Evolutionary conservation across 1,139 yeast genomes (phyloP), one percentile per base, ranked within the genome.

Genomic region (Pichia sp.): DNA sequence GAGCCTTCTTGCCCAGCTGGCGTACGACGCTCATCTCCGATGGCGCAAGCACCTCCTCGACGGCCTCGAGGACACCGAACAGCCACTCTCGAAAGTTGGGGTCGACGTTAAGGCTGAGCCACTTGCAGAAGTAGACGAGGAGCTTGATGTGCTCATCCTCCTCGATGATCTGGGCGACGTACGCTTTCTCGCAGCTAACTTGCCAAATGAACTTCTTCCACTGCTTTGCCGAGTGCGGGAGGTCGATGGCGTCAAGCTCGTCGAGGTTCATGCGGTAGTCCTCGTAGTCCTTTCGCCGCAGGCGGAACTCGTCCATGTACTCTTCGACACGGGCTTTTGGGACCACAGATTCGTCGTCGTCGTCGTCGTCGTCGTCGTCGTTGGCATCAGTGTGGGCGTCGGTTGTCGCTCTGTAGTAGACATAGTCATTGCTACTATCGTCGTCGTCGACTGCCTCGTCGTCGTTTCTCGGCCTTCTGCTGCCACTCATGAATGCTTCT

Each of bases 21-120:
- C 81, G 64, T 39, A 76, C 54, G 9, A 69, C 61, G 9, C 76
- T 66, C 2, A 72, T 51, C 42, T 74, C 76, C 7, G 68, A 65
- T 0, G 70, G 69, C 10, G 64, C 64, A 19, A 74, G 50, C 1
- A 69, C 58, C 23, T 63, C 68, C 4, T 76, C 77, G 7, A 73
- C 55, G 3, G 73, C 64, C 10, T 67, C 65, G 21, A 76, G 60
- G 18, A 73, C 55, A 1, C 66, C 66, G 55, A 70, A 70, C 1
- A 74, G 58, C 81, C 81, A 76, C 13, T 50, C 44, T 12, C 54
- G 54, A 41, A 61, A 60, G 41, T 62, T 59, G 0, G 41, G 55
- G 44, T 64, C 60, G 9, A 66, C 48, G 12, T 58, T 57, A 26
- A 56, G 53, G 44, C 61, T 61, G 36, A 67, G 52, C 70, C 70